Evolutionary conservation across 176 grass and related monocot species (phyloP).

Genomic region (Aegilops tauschii): DNA sequence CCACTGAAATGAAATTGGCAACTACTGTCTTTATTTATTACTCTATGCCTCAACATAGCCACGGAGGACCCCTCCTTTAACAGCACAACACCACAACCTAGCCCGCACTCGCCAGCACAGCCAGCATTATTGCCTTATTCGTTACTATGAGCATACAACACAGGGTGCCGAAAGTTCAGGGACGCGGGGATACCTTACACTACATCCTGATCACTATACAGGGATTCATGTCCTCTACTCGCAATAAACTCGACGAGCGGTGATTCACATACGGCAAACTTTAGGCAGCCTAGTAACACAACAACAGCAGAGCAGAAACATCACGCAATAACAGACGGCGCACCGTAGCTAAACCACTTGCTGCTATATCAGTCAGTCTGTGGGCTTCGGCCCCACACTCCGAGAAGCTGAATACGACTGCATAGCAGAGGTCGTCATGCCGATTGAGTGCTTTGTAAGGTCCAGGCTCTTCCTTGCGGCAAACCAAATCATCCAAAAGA

Average conservation of each 20-base stretch:
- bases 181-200: not conserved
- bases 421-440: constrained; percentile 56
- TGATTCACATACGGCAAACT: constrained; percentile 22
- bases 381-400: constrained; percentile 21
- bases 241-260: constrained; percentile 8
- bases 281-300: not conserved
- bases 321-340: not conserved
- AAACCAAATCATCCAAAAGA: constrained; percentile 77
- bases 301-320: not conserved
- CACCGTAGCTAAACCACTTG: not conserved
- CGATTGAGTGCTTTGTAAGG: constrained; percentile 61
- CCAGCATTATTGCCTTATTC: not conserved
- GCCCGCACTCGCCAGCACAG: not conserved
- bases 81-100: not conserved
- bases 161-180: not conserved
- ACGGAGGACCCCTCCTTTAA: not conserved
- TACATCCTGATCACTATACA: not conserved
- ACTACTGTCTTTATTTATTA: not conserved
- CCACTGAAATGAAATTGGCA: too few species aligned
- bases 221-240: not conserved
- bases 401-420: constrained; percentile 58
- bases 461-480: constrained; percentile 65
- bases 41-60: not conserved
- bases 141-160: not conserved
- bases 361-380: constrained; percentile 6